Evolutionary conservation across 306 rosid species (phyloP), one percentile per base, ranked within the genome.

Genomic region (Lagenaria siceraria): DNA sequence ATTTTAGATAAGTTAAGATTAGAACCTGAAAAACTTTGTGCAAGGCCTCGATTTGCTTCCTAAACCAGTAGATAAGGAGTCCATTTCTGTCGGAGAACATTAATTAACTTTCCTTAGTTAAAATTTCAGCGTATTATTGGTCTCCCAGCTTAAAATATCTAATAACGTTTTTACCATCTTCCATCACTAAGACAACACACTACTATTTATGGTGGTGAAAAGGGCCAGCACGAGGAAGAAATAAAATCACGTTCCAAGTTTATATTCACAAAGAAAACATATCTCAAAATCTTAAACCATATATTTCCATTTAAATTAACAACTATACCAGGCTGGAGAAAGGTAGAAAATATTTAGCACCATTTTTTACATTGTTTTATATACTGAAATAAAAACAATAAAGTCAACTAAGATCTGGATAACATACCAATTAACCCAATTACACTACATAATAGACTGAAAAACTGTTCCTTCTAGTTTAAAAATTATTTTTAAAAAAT

Each of bases 21-120:
- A 81, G 96, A 88, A 93, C 98, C 98, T 93, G 97, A 93, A 93
- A 93, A 93, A 93, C 98, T 93, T 93, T 89, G 97, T 91, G 97
- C 98, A 93, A 81, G 98, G 98, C 96, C 88, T 93, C 88, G 87
- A 87, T 91, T 93, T 91, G 98, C 97, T 93, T 91, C 96, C 98
- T 89, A 89, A 83, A 91, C 97, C 96, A 91, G 89, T 75, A 85
- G 89, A 60, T 84, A 86, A 85, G 84, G 92, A 86, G 86, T 91
- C 96, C 96, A 54, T 77, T 93, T 93, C 98, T 93, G 97, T 93
- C 90, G 83, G 88, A 91, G 84, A 88, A 87, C 91, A 93, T 93
- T 93, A 91, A 89, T 93, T 93, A 82, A 85, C 83, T 89, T 84
- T 79, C 75, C 92, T 87, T 88, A 87, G 98, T 90, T 90, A 79